Conservation (phyloP, 305 asterid genomes). For the Fraxinus xanthoxyloides region DNA sequence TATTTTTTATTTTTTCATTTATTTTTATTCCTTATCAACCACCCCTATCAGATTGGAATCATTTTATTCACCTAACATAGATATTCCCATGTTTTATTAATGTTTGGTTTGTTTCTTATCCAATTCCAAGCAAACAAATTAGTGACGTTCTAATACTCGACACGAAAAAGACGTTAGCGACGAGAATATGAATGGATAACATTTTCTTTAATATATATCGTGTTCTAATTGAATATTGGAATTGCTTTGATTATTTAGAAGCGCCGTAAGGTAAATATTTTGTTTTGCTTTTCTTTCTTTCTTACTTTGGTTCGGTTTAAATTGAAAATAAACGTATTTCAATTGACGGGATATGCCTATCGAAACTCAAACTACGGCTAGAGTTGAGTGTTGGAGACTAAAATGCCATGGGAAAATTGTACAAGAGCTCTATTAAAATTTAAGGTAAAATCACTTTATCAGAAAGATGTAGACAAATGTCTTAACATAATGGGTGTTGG, state of each 20-base stretch:
- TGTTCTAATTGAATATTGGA: neutral
- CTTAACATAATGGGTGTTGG: too few species aligned
- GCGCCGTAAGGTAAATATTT: neutral
- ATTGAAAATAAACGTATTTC: neutral
- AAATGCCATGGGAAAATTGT: neutral
- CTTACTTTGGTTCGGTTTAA: neutral
- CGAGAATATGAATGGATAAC: neutral
- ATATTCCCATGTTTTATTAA: neutral
- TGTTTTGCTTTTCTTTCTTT: neutral
- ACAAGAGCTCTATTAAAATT: neutral
- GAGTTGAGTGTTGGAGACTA: neutral
- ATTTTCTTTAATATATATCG: neutral
- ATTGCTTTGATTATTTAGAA: neutral
- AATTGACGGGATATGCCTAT: neutral
- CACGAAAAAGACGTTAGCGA: neutral
- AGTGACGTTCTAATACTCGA: neutral
- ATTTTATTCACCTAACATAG: neutral
- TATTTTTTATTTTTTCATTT: neutral
- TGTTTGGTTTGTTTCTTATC: neutral
- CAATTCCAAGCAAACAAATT: neutral
- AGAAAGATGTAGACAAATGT: too few species aligned
- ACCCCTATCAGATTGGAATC: neutral
- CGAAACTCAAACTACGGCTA: neutral
- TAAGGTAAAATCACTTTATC: too few species aligned
- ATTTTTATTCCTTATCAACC: neutral